Evolutionary conservation across 2,329 filamentous ascomycete genomes (phyloP), one percentile per base, ranked within the genome.

Genomic region (Lanzia echinophila): DNA sequence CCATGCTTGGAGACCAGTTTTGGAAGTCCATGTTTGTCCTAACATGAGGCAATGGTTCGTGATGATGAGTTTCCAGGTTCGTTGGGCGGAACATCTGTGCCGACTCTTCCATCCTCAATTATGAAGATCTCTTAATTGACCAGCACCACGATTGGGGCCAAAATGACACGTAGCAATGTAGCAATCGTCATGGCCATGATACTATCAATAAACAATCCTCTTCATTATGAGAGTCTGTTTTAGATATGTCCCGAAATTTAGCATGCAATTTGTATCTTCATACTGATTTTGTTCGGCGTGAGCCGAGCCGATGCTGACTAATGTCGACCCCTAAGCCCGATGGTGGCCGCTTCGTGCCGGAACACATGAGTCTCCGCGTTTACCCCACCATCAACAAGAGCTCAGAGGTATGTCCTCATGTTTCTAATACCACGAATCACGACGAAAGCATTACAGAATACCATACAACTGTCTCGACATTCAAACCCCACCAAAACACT

Each of bases 401-500:
- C 5, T 24, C n/a, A n/a, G n/a, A n/a, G n/a, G 15, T 19, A 44
- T 20, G 11, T 31, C 20, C 49, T 53, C 44, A 53, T 53, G 50
- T 48, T 53, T 20, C 17, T 22, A 47, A 53, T 53, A 42, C 36
- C 44, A 28, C 50, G 45, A 53, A 24, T 53, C 28, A 42, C 50
- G 22, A 48, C 36, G 17, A 48, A 48, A 28, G 47, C 45, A 53
- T 39, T 53, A 47, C 32, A 36, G 19, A 48, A 36, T 19, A 22
- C 22, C 36, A 19, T 53, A 32, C 24, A 48, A 17, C 28, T 5
- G 13, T 48, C 34, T 13, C 39, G 19, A 12, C 22, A 33, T 24
- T 32, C n/a, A 19, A 19, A 28, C 11, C 11, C 31, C 41, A n/a
- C 20, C 22, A 19, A 11, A 34, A 12, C 3, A 48, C 15, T 12